Evolutionary conservation across 805 yeast genomes (phyloP), one percentile per base, ranked within the genome.

Genomic region (Metschnikowia gelsemii): DNA sequence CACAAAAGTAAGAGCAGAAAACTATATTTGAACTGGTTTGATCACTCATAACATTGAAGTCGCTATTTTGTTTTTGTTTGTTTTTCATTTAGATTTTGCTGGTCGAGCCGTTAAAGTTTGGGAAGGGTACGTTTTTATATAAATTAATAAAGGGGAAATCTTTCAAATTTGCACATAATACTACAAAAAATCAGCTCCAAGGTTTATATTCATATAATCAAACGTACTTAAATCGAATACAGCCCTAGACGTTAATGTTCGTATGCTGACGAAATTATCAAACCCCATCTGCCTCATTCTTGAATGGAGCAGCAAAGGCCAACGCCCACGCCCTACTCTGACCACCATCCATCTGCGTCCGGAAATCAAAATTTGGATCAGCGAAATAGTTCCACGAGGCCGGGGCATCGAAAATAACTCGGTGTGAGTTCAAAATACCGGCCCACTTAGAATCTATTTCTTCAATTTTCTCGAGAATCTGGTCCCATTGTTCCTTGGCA

Each of bases 281-380:
- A 23, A 35, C 12, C 4, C 28, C 32, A 16, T 36, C 34, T 14
- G 18, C 42, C 17, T 32, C 17, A 21, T 38, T 38, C 29, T 26
- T 38, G 26, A 38, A 38, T 3, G 82, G 84, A 34, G 80, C 84
- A 38, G 80, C 63, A 57, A 70, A 79, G 0, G 84, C 81, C 46
- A 79, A 63, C 35, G 76, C 61, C 85, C 85, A 80, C 4, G 84
- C 77, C 46, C 75, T 62, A 52, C 82, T 76, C 72, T 76, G 79
- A 20, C 86, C 87, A 46, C 76, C 71, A 50, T 80, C 86, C 48
- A 80, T 63, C 16, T 11, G 21, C 4, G n/a, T 21, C 6, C 8
- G 8, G 61, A 72, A 74, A 11, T 55, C 52, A 70, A 29, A 49
- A 14, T 42, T 35, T 3, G 52, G 38, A 12, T 52, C 51, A 17